Evolutionary conservation across 2,329 filamentous ascomycete species (phyloP).

Genomic region (Trichoderma aggressivum): DNA sequence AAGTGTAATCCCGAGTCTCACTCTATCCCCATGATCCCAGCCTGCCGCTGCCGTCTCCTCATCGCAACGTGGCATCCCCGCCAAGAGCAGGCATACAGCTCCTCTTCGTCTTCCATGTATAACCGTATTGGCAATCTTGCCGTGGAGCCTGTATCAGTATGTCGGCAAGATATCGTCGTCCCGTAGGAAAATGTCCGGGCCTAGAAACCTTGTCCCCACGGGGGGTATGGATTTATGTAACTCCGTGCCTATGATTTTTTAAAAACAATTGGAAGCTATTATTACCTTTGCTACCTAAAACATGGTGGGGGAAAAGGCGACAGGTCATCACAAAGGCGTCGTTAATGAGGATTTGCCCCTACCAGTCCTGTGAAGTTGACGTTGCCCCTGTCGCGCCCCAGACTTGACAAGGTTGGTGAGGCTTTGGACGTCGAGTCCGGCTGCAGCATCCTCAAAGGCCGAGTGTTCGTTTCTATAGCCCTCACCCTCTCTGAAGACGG

Average conservation of each 20-base stretch:
- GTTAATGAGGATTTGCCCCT: neutral
- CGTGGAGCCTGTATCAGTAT: neutral
- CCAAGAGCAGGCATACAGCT: neutral
- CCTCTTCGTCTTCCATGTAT: neutral
- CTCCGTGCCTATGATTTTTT: neutral
- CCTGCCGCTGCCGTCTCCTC: neutral
- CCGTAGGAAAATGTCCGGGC: neutral
- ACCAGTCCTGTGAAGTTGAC: neutral
- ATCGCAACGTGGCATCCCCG: neutral
- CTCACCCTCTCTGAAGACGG: constrained; percentile 74
- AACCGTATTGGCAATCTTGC: neutral
- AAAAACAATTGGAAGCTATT: neutral
- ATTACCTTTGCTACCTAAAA: neutral
- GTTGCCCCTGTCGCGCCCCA: constrained; percentile 1
- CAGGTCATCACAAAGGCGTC: neutral
- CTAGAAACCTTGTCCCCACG: neutral
- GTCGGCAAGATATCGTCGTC: neutral
- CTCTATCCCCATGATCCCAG: neutral
- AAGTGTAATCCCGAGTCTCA: neutral
- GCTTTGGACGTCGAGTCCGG: constrained; percentile 28
- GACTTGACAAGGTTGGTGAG: constrained; percentile 3
- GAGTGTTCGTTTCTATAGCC: constrained; percentile 51
- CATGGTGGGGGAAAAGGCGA: neutral
- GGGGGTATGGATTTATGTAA: neutral
- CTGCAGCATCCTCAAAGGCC: constrained; percentile 27